Percentiles rank a stretch among this genome's conserved stretches.
Evolutionary conservation across 352 stramenopile species (phyloP).

Genomic region (Phytophthora capsici): DNA sequence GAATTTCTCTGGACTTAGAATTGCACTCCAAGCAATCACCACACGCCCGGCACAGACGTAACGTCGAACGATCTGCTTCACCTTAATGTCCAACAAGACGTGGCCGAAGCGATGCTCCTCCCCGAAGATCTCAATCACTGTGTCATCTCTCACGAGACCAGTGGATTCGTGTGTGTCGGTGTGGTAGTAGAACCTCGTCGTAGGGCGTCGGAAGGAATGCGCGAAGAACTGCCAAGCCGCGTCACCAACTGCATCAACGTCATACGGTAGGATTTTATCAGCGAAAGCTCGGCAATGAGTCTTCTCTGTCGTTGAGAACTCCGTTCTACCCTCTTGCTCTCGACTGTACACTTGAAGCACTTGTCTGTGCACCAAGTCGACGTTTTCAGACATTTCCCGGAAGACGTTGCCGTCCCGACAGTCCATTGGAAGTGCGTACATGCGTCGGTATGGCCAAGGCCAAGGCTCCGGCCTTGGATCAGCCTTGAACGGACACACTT

Average conservation of each 20-base stretch:
- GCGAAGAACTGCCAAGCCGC: constrained; percentile 53
- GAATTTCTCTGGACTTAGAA: constrained; percentile 56
- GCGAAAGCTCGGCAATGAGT: constrained; percentile 34
- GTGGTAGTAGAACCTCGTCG: constrained; percentile 44
- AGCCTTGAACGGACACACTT: constrained; percentile 1
- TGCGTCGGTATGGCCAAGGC: constrained; percentile 22
- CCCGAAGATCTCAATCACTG: constrained; percentile 64
- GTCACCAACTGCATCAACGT: constrained; percentile 30
- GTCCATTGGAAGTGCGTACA: constrained; percentile 30
- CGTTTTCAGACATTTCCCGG: constrained; percentile 24
- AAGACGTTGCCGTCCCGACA: constrained; percentile 30
- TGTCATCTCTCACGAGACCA: constrained; percentile 44
- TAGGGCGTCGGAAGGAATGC: constrained; percentile 32
- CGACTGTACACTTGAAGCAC: constrained; percentile 37
- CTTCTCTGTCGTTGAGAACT: constrained; percentile 1
- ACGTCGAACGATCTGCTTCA: constrained; percentile 54
- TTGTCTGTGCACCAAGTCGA: constrained; percentile 44
- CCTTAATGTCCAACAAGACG: constrained; percentile 45
- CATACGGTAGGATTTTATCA: constrained; percentile 51
- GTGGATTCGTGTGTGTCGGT: constrained; percentile 16
- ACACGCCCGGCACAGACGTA: constrained; percentile 44
- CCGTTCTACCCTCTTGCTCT: no score
- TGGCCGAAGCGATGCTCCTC: constrained; percentile 53
- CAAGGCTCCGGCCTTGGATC: constrained; percentile 5
- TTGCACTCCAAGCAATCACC: constrained; percentile 53